Evolutionary conservation across 2,329 filamentous ascomycete genomes (phyloP), one percentile per base, ranked within the genome.

Genomic region (Talaromyces rugulosus): DNA sequence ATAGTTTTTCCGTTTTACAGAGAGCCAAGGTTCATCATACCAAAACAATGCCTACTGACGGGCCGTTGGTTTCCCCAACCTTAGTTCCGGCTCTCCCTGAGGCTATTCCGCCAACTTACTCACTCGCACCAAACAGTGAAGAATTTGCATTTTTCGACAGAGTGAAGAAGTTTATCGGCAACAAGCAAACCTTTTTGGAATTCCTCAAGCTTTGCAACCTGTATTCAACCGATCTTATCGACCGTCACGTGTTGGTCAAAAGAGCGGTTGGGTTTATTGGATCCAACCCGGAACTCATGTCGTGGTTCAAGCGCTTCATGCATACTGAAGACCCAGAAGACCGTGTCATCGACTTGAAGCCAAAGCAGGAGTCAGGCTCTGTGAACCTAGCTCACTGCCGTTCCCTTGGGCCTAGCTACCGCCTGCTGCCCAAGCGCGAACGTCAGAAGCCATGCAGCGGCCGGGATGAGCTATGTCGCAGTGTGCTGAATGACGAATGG

Each of bases 151-250:
- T 98, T 78, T 99, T 99, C 69, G 95, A 99, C 64, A 89, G 92
- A 7, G 92, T 95, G 18, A 98, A 97, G 83, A 99, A 99, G 77
- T 94, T 89, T 70, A 91, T 99, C 62, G 88, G 89, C 64, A 98
- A 98, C 75, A 90, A 96, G 74, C 90, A 91, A 61, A 89, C 89
- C 2, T 96, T 96, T 84, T 93, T 91, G 69, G 95, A 99, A 74
- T 99, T 99, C 76, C 79, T 99, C 66, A 99, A 99, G 80, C 86
- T 99, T 6, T 95, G 94, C 81, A 99, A 98, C 68, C 83, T 99
- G 33, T 99, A 92, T 79, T 95, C 90, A 27, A 91, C 96, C 69
- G 93, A 96, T 67, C 84, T 99, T 57, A 96, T 99, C 64, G 92
- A 96, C 71, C 89, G 89, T 62, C 88, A 90, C 64, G 87, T 92